Conservation (phyloP, 169 alveolate genomes). For the Blepharisma undulans region DNA sequence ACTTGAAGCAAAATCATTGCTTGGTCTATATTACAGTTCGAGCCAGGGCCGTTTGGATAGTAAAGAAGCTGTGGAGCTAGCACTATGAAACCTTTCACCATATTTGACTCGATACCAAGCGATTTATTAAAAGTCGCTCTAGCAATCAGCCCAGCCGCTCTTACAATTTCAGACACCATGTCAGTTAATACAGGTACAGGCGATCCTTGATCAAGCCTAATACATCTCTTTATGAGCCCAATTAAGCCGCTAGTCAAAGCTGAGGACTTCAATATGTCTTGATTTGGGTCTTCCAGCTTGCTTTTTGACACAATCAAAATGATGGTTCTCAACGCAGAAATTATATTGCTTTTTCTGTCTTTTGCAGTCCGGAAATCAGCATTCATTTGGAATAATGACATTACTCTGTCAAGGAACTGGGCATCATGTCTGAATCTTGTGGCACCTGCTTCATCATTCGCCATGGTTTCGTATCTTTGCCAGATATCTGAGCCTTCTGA, state of each 20-base stretch:
- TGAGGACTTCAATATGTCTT: constrained; percentile 69
- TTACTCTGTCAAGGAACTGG: constrained; percentile 56
- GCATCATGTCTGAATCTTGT: constrained; percentile 70
- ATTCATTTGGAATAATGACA: constrained; percentile 52
- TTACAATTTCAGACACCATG: constrained; percentile 58
- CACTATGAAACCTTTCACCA: constrained; percentile 57
- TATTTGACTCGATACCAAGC: constrained; percentile 52
- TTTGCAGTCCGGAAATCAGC: constrained; percentile 48
- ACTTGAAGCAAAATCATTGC: not conserved
- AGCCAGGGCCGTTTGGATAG: constrained; percentile 26
- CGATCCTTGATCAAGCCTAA: constrained; percentile 47
- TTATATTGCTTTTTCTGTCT: constrained; percentile 47
- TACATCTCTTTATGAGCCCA: constrained; percentile 41
- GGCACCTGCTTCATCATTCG: constrained; percentile 70
- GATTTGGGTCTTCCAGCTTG: constrained; percentile 60
- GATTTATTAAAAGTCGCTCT: constrained; percentile 63
- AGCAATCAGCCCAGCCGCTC: constrained; percentile 62
- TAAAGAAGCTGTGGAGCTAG: constrained; percentile 44
- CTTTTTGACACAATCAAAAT: constrained; percentile 59
- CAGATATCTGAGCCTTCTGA: constrained; percentile 48
- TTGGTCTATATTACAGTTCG: not conserved
- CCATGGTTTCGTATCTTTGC: constrained; percentile 57
- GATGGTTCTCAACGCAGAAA: constrained; percentile 57
- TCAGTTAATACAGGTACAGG: constrained; percentile 43
- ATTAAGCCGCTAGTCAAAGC: constrained; percentile 57